Evolutionary conservation across 2,329 filamentous ascomycete species (phyloP).

Genomic region (Plectosphaerella cucumerina): DNA sequence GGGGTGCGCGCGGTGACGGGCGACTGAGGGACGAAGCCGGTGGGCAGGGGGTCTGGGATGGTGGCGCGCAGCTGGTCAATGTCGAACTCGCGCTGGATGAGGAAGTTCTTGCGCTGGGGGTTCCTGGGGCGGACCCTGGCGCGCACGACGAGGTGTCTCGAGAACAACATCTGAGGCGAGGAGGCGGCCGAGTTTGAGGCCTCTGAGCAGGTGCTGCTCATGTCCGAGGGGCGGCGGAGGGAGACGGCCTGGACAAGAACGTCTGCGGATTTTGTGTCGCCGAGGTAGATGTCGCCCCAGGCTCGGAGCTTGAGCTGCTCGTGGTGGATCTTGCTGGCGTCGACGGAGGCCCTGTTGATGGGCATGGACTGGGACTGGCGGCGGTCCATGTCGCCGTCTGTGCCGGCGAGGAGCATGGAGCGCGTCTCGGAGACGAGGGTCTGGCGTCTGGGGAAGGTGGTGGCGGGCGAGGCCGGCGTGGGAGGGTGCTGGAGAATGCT

Average conservation of each 20-base stretch:
- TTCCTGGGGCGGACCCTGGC: slow-evolving; percentile 38
- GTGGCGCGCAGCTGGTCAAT: slow-evolving; percentile 42
- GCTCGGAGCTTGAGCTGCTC: slow-evolving; percentile 33
- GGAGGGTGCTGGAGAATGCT: slow-evolving; percentile 8
- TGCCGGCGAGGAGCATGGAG: slow-evolving; percentile 23
- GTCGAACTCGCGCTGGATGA: slow-evolving; percentile 47
- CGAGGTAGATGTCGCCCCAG: slow-evolving; percentile 37
- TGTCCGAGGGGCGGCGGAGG: slow-evolving; percentile 28
- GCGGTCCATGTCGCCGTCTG: slow-evolving; percentile 16
- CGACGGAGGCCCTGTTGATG: slow-evolving; percentile 6
- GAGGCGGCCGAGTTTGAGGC: slow-evolving; percentile 1
- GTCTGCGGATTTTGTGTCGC: slow-evolving; percentile 35
- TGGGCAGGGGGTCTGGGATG: slow-evolving; percentile 30
- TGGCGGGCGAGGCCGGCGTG: slow-evolving; percentile 11
- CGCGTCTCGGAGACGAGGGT: slow-evolving; percentile 24
- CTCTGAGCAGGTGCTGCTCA: slow-evolving; percentile 12
- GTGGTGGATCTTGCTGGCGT: slow-evolving; percentile 6
- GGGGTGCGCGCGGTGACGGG: not conserved
- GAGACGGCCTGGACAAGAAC: slow-evolving; percentile 40
- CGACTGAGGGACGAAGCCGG: not conserved
- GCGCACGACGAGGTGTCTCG: slow-evolving; percentile 23
- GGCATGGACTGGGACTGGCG: slow-evolving; percentile 21
- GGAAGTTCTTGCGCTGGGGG: slow-evolving; percentile 37
- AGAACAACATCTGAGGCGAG: not conserved
- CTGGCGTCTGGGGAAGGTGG: slow-evolving; percentile 13